Conservation (phyloP, 129 eudicot genomes). For the Centrapalus pauciflorus region DNA sequence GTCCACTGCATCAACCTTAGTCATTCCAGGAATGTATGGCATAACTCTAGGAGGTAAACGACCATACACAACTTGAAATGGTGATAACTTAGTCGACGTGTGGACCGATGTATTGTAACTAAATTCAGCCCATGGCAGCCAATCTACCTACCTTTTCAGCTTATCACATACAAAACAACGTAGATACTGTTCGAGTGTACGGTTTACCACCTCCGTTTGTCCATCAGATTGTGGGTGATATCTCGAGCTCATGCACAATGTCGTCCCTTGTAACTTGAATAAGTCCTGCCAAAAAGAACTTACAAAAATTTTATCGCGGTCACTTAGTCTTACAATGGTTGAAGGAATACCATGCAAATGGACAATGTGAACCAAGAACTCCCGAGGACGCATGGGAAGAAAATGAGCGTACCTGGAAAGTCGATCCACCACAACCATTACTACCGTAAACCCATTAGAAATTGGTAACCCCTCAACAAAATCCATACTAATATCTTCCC, state of each 20-base stretch:
- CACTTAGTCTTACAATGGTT: background rate
- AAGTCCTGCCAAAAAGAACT: background rate
- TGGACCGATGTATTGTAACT: background rate
- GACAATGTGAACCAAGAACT: background rate
- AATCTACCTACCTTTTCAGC: background rate
- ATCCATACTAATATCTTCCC: background rate
- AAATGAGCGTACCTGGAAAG: conserved; percentile 6
- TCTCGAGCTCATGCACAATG: conserved; percentile 1
- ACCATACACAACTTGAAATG: conserved; percentile 3
- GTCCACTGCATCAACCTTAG: background rate
- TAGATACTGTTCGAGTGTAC: background rate
- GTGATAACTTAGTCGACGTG: background rate
- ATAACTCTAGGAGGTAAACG: background rate
- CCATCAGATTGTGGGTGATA: too few species aligned
- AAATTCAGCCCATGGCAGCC: background rate
- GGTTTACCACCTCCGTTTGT: too few species aligned
- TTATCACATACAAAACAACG: background rate
- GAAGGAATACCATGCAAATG: background rate
- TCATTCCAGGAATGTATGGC: background rate
- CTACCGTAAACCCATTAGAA: background rate
- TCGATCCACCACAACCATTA: background rate
- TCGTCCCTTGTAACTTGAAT: background rate
- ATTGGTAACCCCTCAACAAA: conserved; percentile 1
- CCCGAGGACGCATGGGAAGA: background rate
- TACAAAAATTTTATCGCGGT: background rate